Evolutionary conservation across 1,284 basidiomycete species (phyloP), one percentile per base, ranked within the genome.

Genomic region (Taiwanofungus camphoratus): DNA sequence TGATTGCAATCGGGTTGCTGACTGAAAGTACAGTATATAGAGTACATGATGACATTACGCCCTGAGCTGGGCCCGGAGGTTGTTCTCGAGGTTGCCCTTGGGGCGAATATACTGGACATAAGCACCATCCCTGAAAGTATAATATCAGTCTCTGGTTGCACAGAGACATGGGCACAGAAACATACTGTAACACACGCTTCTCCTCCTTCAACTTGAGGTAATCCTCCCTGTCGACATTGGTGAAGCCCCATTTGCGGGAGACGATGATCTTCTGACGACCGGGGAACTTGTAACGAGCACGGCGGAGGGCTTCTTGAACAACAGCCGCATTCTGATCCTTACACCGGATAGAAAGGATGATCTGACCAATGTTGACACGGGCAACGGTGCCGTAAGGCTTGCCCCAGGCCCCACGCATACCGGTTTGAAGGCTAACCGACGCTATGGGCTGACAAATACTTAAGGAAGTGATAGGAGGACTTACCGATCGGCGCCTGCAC

Each of bases 321-420:
- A 96, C 89, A 36, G 85, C 68, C 43, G 86, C 82, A 71, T 94
- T 93, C 54, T 62, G 57, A 64, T 98, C 95, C 73, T 93, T 93
- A 72, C 83, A 89, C 49, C 95, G 90, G 68, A 98, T 86, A 52
- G 92, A 96, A 51, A 98, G 82, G 67, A 98, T 90, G 66, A 97
- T 84, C 74, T 98, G 94, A 53, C 95, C 95, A 60, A 97, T 98
- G 80, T 93, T 82, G 56, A 96, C 92, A 66, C 92, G 90, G 41
- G 92, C 92, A 54, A 91, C 92, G 27, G 85, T 90, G 55, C 93
- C 95, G 70, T 96, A 98, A 39, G 95, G 94, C 77, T 98, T 97
- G 61, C 95, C 95, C 93, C 94, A 99, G 50, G 95, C 95, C 60
- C 95, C 95, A 75, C 95, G 92, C 95, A 99, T 98, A 72, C 95